Conservation (phyloP, 2,329 filamentous ascomycete species). For the Huntiella decipiens region DNA sequence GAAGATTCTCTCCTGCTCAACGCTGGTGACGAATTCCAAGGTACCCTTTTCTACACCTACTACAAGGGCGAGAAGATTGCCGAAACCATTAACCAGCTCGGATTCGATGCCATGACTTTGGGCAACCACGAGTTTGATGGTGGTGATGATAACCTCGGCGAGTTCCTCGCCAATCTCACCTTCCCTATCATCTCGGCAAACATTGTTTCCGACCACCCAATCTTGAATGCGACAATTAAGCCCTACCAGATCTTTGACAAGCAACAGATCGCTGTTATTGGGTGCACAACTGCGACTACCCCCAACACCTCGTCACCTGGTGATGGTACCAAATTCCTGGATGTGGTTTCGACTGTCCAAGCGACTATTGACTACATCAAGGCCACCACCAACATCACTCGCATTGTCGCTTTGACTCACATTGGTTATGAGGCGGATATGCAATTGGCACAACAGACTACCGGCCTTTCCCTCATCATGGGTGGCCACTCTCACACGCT, state of each 20-base stretch:
- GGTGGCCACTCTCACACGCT: slow-evolving; percentile 42
- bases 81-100: slow-evolving; percentile 42
- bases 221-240: slow-evolving; percentile 43
- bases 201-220: slow-evolving; percentile 37
- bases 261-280: slow-evolving; percentile 42
- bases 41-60: slow-evolving; percentile 47
- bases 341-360: slow-evolving; percentile 39
- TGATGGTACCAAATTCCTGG: slow-evolving; percentile 36
- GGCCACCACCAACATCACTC: slow-evolving; percentile 39
- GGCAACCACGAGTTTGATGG: slow-evolving; percentile 51
- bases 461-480: slow-evolving; percentile 49
- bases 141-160: slow-evolving; percentile 41
- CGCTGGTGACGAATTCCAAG: slow-evolving; percentile 51
- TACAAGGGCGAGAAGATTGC: slow-evolving; percentile 51
- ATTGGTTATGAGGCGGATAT: slow-evolving; percentile 48
- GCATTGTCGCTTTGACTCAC: slow-evolving; percentile 47
- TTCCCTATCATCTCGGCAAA: slow-evolving; percentile 47
- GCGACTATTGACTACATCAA: slow-evolving; percentile 42
- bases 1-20: slow-evolving; percentile 46
- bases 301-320: slow-evolving; percentile 39
- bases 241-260: slow-evolving; percentile 45
- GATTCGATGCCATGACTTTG: slow-evolving; percentile 49
- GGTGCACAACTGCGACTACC: slow-evolving; percentile 42
- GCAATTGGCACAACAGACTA: slow-evolving; percentile 37
- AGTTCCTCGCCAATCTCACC: slow-evolving; percentile 42